Percentiles rank a stretch among this genome's conserved stretches.
Evolutionary conservation across 106 monocot species (phyloP).

Genomic region (Platanthera zijinensis): DNA sequence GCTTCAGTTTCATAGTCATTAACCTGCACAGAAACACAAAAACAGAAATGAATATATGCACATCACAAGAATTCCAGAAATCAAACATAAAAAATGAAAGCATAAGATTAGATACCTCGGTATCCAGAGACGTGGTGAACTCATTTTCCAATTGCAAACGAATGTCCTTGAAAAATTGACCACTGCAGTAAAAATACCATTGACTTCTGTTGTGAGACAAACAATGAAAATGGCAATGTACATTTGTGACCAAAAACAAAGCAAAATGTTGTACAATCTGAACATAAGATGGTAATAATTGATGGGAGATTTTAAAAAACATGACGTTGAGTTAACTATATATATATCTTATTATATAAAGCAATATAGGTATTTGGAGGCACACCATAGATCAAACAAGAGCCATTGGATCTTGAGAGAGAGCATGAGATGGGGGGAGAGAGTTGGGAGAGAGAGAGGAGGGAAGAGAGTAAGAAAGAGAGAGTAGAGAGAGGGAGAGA

Average conservation of each 20-base stretch:
- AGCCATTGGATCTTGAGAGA: too few species aligned
- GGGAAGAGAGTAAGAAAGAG: too few species aligned
- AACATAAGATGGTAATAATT: background rate
- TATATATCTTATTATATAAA: too few species aligned
- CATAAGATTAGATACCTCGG: conserved; percentile 39
- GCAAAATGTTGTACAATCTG: background rate
- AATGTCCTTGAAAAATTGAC: conserved; percentile 73
- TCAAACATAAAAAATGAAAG: background rate
- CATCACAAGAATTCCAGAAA: background rate
- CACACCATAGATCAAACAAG: too few species aligned
- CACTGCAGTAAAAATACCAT: conserved; percentile 30
- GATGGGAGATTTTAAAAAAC: background rate
- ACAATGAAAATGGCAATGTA: background rate
- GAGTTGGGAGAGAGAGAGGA: too few species aligned
- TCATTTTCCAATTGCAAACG: conserved; percentile 76
- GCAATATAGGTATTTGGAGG: too few species aligned
- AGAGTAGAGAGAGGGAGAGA: too few species aligned
- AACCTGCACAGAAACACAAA: conserved; percentile 25
- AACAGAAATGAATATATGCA: background rate
- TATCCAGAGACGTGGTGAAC: conserved; percentile 61
- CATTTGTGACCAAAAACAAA: background rate
- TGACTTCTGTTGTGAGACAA: background rate
- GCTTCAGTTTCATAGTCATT: conserved; percentile 68
- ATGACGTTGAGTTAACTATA: background rate
- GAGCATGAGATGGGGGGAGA: too few species aligned